Conservation (phyloP, 176 grass and related monocot species). For the Guadua angustifolia region DNA sequence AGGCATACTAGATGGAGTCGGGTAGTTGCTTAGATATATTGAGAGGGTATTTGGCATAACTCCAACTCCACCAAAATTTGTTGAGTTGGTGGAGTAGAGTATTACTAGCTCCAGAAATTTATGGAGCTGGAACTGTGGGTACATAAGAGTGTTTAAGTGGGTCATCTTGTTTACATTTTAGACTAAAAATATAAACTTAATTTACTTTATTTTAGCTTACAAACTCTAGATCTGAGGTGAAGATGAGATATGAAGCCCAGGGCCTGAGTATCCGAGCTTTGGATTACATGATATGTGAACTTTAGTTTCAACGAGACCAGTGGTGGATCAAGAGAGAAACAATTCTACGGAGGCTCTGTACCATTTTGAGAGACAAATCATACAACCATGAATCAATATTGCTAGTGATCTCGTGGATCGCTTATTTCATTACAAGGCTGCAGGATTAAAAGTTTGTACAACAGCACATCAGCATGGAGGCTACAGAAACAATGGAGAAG, state of each 20-base stretch:
- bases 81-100: too few species aligned
- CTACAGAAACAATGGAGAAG: slow-evolving; percentile 24
- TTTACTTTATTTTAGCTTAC: too few species aligned
- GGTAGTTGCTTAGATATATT: not conserved
- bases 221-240: too few species aligned
- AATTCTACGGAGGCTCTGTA: not conserved
- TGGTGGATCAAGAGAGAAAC: not conserved
- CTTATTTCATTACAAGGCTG: slow-evolving; percentile 38
- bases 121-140: too few species aligned
- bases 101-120: too few species aligned
- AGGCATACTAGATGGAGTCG: not conserved
- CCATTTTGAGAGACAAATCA: not conserved
- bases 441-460: not conserved
- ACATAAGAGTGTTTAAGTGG: too few species aligned
- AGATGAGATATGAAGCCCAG: too few species aligned
- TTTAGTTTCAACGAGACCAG: not conserved
- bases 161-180: too few species aligned
- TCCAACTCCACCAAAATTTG: too few species aligned
- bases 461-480: slow-evolving; percentile 29
- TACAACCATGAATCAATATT: not conserved
- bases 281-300: not conserved
- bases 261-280: not conserved
- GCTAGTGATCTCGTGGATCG: not conserved
- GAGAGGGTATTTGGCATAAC: too few species aligned
- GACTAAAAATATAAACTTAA: too few species aligned